Evolutionary conservation across 164 flowering plant genomes (phyloP), one percentile per base, ranked within the genome.

Genomic region (Litsea cubeba): DNA sequence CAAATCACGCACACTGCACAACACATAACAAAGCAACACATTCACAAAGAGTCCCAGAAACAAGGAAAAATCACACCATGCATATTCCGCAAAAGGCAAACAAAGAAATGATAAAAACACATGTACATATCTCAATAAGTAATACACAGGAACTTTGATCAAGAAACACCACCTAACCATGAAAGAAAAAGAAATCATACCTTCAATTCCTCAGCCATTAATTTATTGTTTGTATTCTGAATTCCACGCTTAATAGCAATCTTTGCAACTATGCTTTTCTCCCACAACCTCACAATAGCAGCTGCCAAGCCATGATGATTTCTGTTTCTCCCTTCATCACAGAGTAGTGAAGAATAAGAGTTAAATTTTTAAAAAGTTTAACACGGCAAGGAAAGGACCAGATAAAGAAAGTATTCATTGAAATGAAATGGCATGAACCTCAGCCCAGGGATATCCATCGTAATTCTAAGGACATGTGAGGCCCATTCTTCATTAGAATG

Each of bases 171-270:
- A 40, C 1, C 46, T 40, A 2, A 40, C 46, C 46, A 5, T 35
- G 20, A 23, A 60, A 8, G 57, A 70, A 49, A 66, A 50, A 51
- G 1, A 65, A 60, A 4, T 17, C 68, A 30, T 23, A 92, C 99
- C 97, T 89, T 90, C 50, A 96, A 23, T 84, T 96, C 99, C 74
- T 96, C 98, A 49, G 99, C 86, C 99, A 96, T 96, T 40, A 96
- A 72, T 79, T 94, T 89, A 86, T 96, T 96, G 79, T 96, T 96
- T 12, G 98, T 96, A 75, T 96, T 96, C 84, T 94, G 97, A 71
- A 94, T 92, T 75, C 99, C 99, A 68, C 92, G 88, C 80, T 96
- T 96, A 57, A 96, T 90, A 80, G 99, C 99, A 84, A 96, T 90
- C 80, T 93, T 96, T 60, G 77, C 99, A 72, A 96, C 86, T 57